Evolutionary conservation across 2,329 filamentous ascomycete species (phyloP), one percentile per base, ranked within the genome.

Genomic region (Aspergillus fischeri): DNA sequence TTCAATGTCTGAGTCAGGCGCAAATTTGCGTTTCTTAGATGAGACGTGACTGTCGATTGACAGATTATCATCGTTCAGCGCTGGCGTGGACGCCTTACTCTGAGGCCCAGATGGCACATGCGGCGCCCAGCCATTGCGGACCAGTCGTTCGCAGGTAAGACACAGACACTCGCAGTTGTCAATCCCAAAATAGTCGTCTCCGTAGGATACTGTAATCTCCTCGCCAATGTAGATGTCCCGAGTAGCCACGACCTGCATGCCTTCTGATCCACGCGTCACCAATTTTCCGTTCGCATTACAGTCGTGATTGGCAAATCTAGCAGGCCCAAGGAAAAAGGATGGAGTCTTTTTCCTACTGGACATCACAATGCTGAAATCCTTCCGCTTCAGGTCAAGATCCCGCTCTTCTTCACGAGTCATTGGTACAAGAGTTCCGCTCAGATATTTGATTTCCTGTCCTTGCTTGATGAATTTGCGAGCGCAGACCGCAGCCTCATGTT

Each of bases 341-440:
- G 92, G 89, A 59, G 88, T 88, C 76, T 96, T 97, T 75, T 90
- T 93, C 57, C 94, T 84, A 63, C 91, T 93, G 60, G 92, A 96
- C 69, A 97, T 90, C 32, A 99, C 92, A 62, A 99, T 92, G 72
- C 92, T 97, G 73, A 99, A 99, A 71, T 99, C 94, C 69, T 93
- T 92, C 70, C 94, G 89, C 58, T 86, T 88, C 61, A 87, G 75
- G 27, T 91, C 89, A 57, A 97, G 83, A 56, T 90, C 86, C 60
- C 86, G 83, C 71, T 97, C 94, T 73, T 99, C 93, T 71, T 96
- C 90, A 32, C 90, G 87, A 0, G 92, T 96, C 78, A 99, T 94
- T 42, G 89, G 84, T 25, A 99, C 93, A 69, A 97, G 90, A 11
- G 95, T 94, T 1, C 94, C 94, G 7, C 86, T 88, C 7, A 99